phyloP scores from a whole-genome alignment of 306 rosid species.

The Astragalus glycyphyllos region DNA sequence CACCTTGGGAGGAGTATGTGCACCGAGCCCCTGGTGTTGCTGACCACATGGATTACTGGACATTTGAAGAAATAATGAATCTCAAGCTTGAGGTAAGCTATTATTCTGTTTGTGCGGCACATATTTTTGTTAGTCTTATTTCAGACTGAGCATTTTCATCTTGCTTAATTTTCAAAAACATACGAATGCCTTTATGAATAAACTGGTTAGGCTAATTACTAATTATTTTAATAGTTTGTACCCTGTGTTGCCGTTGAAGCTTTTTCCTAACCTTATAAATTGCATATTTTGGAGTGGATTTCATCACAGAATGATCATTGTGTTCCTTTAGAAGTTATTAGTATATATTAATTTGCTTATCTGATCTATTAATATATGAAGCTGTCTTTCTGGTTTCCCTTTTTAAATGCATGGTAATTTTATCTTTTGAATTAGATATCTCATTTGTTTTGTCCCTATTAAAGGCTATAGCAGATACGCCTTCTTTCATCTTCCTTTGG shows the following conservation, averaged over 20 bases:
- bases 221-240: neutral
- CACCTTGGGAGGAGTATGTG: conserved; percentile 99
- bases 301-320: conserved; percentile 23
- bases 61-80: conserved; percentile 98
- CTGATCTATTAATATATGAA: neutral
- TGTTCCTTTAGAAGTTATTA: neutral
- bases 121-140: conserved; percentile 9
- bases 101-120: conserved; percentile 24
- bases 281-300: conserved; percentile 24
- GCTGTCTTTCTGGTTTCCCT: conserved; percentile 13
- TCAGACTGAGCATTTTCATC: conserved; percentile 36
- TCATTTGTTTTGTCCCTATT: conserved; percentile 38
- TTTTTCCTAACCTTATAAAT: conserved; percentile 14
- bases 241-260: conserved; percentile 11
- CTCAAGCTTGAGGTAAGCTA: conserved; percentile 90
- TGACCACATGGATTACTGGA: conserved; percentile 97
- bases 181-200: conserved; percentile 22
- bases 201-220: conserved; percentile 20
- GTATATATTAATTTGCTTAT: conserved; percentile 10
- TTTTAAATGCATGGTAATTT: conserved; percentile 26
- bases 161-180: conserved; percentile 24
- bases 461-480: conserved; percentile 98
- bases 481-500: conserved; percentile 99
- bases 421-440: conserved; percentile 39
- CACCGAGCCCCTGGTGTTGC: conserved; percentile 99